Base-by-base conservation (phyloP, 179 eudicot genomes). In the Silene coronaria region DNA sequence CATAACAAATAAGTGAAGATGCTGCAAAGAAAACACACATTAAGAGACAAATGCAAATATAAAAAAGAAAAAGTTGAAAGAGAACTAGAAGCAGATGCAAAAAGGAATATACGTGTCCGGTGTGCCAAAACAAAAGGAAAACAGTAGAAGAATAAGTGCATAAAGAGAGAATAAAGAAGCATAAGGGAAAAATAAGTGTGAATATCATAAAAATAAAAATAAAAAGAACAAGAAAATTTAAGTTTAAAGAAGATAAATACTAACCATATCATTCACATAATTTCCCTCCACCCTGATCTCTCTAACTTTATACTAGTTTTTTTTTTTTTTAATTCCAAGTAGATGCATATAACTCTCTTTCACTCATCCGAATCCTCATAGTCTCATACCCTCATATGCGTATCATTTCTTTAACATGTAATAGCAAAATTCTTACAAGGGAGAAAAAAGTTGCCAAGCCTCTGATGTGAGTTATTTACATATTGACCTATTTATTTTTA, bases 51-150 rank as follows among this genome's bases (percentile, higher is more conserved):
- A 27, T 10, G 8, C 10, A 12, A 27, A 62, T 23, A 62, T 23
- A 34, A 26, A 26, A 24, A 62, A 24, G 65, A 61, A 24, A 61
- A 22, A 23, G 24, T 13, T 8, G 14, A 26, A 23, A 26, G 32
- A 62, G 14, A 62, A 22, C 28, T 62, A 62, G 10, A 7, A 12
- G 66, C 32, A 62, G 7, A 26, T 62, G 32, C 30, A 11, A 23
- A 23, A 22, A 59, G 7, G 63, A 59, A 59, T 19, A 59, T 23
- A 59, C 14, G 51, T 45, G 16, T 11, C 16, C 51, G 22, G 59
- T 62, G 67, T 62, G 32, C 67, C 32, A 23, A 62, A 23, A 64
- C 69, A 64, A 64, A 45, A 64, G n/a, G 42, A 64, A 64, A 64
- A 63, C 17, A 28, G 68, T 63, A 27, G 5, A 63, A 22, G 17